Percentiles rank a stretch among this genome's conserved stretches.
Evolutionary conservation across 805 yeast genomes (phyloP).

Genomic region (Millerozyma acaciae): DNA sequence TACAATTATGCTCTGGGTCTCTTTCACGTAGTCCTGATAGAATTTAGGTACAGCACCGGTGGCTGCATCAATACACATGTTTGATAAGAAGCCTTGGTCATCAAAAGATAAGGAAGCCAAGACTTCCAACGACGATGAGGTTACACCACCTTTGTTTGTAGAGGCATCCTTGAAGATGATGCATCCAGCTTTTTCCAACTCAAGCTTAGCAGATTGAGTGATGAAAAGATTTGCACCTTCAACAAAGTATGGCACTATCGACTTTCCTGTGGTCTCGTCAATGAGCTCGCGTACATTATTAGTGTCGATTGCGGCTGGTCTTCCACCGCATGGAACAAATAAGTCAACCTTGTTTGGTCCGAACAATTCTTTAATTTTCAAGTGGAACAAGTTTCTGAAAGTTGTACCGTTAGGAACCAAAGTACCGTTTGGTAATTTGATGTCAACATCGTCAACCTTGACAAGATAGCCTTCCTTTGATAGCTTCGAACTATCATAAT

Average conservation of each 20-base stretch:
- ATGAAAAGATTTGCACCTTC: slow-evolving; percentile 97
- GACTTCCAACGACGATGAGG: slow-evolving; percentile 93
- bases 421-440: slow-evolving; percentile 72
- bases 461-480: slow-evolving; percentile 76
- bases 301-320: slow-evolving; percentile 93
- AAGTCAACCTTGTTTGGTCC: slow-evolving; percentile 62
- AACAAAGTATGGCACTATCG: slow-evolving; percentile 80
- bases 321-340: slow-evolving; percentile 98
- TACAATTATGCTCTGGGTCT: slow-evolving; percentile 74
- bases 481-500: slow-evolving; percentile 63
- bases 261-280: slow-evolving; percentile 70
- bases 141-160: slow-evolving; percentile 97
- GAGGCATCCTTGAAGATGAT: slow-evolving; percentile 92
- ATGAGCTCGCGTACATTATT: slow-evolving; percentile 72
- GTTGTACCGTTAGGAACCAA: slow-evolving; percentile 77
- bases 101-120: slow-evolving; percentile 89
- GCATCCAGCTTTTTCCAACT: slow-evolving; percentile 82
- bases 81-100: slow-evolving; percentile 71
- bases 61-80: slow-evolving; percentile 70
- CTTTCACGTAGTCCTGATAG: slow-evolving; percentile 77
- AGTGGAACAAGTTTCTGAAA: slow-evolving; percentile 88
- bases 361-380: slow-evolving; percentile 61
- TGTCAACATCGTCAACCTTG: slow-evolving; percentile 78
- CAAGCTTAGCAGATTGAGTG: slow-evolving; percentile 88
- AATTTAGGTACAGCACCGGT: slow-evolving; percentile 61